Base-by-base conservation (phyloP, 1,284 basidiomycete species). In the Cryptococcus wingfieldii region DNA sequence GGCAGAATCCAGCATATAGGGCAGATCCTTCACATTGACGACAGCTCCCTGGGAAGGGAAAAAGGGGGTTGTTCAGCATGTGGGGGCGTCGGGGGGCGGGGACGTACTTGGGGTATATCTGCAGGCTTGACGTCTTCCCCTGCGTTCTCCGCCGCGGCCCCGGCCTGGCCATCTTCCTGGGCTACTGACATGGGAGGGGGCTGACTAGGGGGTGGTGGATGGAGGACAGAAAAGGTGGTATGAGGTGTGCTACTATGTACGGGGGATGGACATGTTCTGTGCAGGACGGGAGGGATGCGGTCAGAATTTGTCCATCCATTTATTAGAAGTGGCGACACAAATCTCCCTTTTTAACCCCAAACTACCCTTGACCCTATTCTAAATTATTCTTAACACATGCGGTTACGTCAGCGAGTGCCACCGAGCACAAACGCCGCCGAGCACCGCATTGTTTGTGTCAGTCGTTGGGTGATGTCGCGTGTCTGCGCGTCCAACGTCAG, bases 91-190 rank as follows among this genome's bases (percentile, higher is more conserved):
- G 31, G 10, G n/a, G 38, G 8, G 38, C 28, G 16, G 13, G 13
- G 2, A 57, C 61, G 58, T n/a, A 65, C 60, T 44, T 42, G 56
- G 13, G 52, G 55, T 52, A 38, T 60, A 64, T 67, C 57, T 18
- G 53, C 65, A 38, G 64, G 50, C 39, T 61, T 34, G 49, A 54
- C 46, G n/a, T 66, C 64, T 39, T 69, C 67, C 38, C 67, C 67
- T 19, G 55, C 58, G 25, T 60, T 60, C 59, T 69, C 67, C 56
- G 56, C 47, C 16, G 56, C 31, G 18, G 47, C 51, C 27, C 59
- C 58, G 3, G 50, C 53, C 19, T 52, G 55, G 45, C 53, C 54
- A 27, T 46, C 44, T 46, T 50, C 31, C 38, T 51, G 19, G 31
- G 31, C 31, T 6, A 34, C 31, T 12, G 42, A 19, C 18, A 25